Evolutionary conservation across 2,329 filamentous ascomycete genomes (phyloP).

Genomic region (Colletotrichum orbiculare): DNA sequence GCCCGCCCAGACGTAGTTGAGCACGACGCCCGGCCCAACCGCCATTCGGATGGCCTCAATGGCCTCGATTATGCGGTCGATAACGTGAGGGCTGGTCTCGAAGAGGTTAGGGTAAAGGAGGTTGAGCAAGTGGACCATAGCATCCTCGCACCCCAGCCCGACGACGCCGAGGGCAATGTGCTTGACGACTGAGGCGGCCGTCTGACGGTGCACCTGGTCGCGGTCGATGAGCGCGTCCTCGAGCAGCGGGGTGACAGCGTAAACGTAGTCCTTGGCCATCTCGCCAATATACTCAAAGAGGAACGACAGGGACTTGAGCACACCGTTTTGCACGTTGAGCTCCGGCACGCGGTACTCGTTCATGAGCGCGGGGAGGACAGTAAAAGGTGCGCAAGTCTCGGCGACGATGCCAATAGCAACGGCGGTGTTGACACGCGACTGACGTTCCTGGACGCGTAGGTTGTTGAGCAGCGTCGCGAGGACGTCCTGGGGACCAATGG

Average conservation of each 20-base stretch:
- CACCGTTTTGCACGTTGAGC: conserved; percentile 98
- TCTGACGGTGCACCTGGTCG: conserved; percentile 97
- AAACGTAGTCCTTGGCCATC: conserved; percentile 99
- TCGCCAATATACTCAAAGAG: conserved; percentile 99
- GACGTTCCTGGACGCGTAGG: conserved; percentile 94
- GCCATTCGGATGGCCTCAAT: conserved; percentile 96
- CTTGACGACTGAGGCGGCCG: conserved; percentile 95
- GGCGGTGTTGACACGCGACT: conserved; percentile 97
- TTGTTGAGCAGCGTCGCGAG: conserved; percentile 96
- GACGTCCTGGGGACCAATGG: conserved; percentile 97
- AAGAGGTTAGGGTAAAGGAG: conserved; percentile 96
- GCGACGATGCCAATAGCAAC: conserved; percentile 99
- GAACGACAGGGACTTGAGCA: conserved; percentile 96
- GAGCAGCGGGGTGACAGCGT: conserved; percentile 93
- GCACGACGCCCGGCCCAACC: conserved; percentile 88
- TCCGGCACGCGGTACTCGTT: conserved; percentile 99
- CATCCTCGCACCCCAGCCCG: conserved; percentile 95
- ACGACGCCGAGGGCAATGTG: conserved; percentile 98
- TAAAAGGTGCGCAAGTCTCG: conserved; percentile 98
- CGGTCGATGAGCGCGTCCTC: conserved; percentile 98
- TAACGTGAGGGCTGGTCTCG: conserved; percentile 97
- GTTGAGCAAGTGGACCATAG: conserved; percentile 97
- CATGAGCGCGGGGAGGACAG: conserved; percentile 97
- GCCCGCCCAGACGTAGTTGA: conserved; percentile 99
- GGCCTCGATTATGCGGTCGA: conserved; percentile 96